phyloP scores from a whole-genome alignment of 177 flowering plant species.

The Telopea speciosissima region DNA sequence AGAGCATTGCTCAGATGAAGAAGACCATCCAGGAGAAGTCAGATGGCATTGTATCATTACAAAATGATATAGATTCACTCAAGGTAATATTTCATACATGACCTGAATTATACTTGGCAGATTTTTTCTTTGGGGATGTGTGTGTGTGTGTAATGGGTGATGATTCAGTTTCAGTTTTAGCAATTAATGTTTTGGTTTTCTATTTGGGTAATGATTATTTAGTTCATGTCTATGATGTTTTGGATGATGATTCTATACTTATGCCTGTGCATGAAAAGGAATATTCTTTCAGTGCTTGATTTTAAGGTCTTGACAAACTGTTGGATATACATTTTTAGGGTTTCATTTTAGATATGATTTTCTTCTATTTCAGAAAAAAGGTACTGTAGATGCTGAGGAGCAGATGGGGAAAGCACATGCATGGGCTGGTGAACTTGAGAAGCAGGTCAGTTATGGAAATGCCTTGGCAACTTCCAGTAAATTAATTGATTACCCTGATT shows the following conservation, averaged over 20 bases:
- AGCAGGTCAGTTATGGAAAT: slow-evolving; percentile 43
- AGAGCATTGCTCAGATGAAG: slow-evolving; percentile 47
- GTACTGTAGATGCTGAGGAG: slow-evolving; percentile 48
- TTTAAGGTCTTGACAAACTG: background rate
- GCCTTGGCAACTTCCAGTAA: background rate
- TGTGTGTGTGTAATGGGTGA: no score
- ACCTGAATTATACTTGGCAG: no score
- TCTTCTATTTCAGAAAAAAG: slow-evolving; percentile 44
- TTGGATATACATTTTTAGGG: background rate
- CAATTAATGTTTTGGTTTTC: background rate
- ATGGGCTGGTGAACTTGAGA: slow-evolving; percentile 70
- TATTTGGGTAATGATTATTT: background rate
- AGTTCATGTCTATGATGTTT: background rate
- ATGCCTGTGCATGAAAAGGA: background rate
- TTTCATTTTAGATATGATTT: background rate
- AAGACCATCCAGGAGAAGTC: slow-evolving; percentile 53
- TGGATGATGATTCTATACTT: background rate
- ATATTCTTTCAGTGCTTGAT: background rate
- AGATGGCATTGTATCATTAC: slow-evolving; percentile 42
- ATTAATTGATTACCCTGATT: background rate
- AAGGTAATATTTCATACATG: slow-evolving; percentile 34
- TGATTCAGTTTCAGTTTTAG: background rate
- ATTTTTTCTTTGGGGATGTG: no score
- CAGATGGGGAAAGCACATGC: slow-evolving; percentile 75
- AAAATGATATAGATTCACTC: slow-evolving; percentile 44